Evolutionary conservation across 2,329 filamentous ascomycete genomes (phyloP), one percentile per base, ranked within the genome.

Genomic region (Pestalotiopsis sp.): DNA sequence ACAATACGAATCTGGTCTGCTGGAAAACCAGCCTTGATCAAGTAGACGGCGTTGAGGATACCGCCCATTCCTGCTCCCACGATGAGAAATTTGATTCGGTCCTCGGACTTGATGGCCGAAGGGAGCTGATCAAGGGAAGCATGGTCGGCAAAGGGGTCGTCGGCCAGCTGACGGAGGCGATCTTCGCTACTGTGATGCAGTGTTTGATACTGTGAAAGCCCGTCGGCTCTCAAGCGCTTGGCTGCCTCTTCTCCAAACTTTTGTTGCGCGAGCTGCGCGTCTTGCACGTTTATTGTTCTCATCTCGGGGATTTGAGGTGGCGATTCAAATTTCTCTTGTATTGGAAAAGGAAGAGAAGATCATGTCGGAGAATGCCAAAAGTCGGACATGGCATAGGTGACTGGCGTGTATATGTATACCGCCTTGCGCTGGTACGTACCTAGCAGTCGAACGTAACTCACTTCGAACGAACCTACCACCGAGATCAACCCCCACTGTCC

Each of bases 1-100:
- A 83, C 73, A 0, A 84, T 68, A 0, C 78, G 77, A n/a, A 85
- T 79, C 7, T 83, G 80, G 0, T 79, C 72, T 0, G 77, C 73
- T 3, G 73, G 72, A 10, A 79, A 72, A 0, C 80, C 79, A 3
- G 76, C 74, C 55, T 81, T 71, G 35, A 81, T 74, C 20, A 82
- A 75, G 3, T 74, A 74, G 1, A 78, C 76, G 3, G 74, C 73
- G 6, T 66, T 66, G 7, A 72, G 11, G 9, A 77, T 67, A 4
- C 75, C 75, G 3, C 73, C 72, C 44, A 77, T 66, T 0, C 75
- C 75, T 1, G 74, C 75, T 4, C 76, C 76, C 22, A 72, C 68
- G 65, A 76, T 75, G 38, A 77, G 67, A 60, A 77, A 75, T 64
- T 77, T 76, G 62, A 72, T 70, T 26, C 65, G 64, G 61, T 75